A percentile compares a stretch with the other conserved stretches of the same genome.
Evolutionary conservation across 2,329 filamentous ascomycete species (phyloP).

Genomic region (Dactylonectria macrodidyma): DNA sequence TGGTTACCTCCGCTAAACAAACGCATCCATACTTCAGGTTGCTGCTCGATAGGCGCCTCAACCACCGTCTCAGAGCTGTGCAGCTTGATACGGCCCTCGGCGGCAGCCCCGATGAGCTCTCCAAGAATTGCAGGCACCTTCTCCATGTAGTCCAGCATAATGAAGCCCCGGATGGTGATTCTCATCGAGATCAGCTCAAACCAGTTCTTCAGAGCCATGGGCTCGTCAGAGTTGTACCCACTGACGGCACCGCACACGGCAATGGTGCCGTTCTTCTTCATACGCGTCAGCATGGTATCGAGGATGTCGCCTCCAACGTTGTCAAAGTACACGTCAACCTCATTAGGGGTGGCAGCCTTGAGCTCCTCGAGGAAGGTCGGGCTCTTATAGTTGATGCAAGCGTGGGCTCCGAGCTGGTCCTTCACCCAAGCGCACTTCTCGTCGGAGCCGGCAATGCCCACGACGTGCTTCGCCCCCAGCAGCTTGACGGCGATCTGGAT

Average conservation of each 20-base stretch:
- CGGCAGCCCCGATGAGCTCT: constrained; percentile 48
- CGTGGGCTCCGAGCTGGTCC: constrained; percentile 46
- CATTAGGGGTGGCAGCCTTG: constrained; percentile 45
- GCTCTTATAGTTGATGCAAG: constrained; percentile 51
- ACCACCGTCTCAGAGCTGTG: constrained; percentile 45
- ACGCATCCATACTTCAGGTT: constrained; percentile 47
- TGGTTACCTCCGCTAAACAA: constrained; percentile 47
- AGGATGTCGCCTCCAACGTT: constrained; percentile 48
- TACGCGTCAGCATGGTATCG: constrained; percentile 47
- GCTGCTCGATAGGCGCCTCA: constrained; percentile 46
- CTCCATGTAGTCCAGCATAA: constrained; percentile 50
- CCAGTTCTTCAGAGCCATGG: constrained; percentile 49
- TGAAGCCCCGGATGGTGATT: constrained; percentile 46
- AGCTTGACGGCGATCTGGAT: constrained; percentile 49
- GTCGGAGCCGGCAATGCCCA: constrained; percentile 48
- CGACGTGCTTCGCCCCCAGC: constrained; percentile 47
- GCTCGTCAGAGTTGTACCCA: constrained; percentile 47
- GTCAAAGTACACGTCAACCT: constrained; percentile 50
- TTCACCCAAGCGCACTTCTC: constrained; percentile 50
- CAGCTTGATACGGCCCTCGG: constrained; percentile 46
- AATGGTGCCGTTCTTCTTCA: constrained; percentile 46
- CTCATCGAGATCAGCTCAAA: constrained; percentile 48
- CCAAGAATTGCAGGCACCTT: constrained; percentile 45
- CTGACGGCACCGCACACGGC: constrained; percentile 48
- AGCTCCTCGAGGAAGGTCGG: constrained; percentile 47